Evolutionary conservation across 345 rosid species (phyloP), one percentile per base, ranked within the genome.

Genomic region (Aegle marmelos): DNA sequence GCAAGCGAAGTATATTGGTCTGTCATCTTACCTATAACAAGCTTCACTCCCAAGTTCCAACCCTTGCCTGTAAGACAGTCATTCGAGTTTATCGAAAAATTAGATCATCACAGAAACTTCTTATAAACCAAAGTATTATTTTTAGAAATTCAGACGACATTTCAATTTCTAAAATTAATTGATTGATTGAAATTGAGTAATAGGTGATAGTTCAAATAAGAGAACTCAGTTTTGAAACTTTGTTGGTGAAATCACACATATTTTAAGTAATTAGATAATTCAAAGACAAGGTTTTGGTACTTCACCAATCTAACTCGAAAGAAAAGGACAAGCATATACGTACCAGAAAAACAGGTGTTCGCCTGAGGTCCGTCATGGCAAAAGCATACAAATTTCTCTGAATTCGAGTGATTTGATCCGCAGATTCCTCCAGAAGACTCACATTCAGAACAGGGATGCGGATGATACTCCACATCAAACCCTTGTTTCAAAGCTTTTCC

Each of bases 371-470:
- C 14, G 39, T 84, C 79, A 8, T 7, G 11, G 78, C 90, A 89
- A 74, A 37, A 45, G 59, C 93, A 91, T 2, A 19, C 58, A 68
- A 91, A 91, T 9, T 1, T 1, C 9, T 6, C 45, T 3, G 75
- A 14, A 1, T 54, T n/a, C 19, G 0, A 24, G 13, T 13, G 0
- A 34, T 84, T 80, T 27, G 85, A 62, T 17, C 93, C 97, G 70
- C 94, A 90, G 14, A 78, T 28, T 30, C 96, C 94, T 0, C 21
- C 4, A 1, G 92, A 83, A 2, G 0, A 9, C 13, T 7, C 0
- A 13, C 94, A 93, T 0, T 0, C 1, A 0, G 3, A 17, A 76
- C 98, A 90, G 7, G 0, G 1, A 21, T 78, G 17, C 14, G 78
- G 10, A 0, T 0, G 27, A 36, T 80, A 82, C 7, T 6, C n/a